A percentile compares a stretch with the other conserved stretches of the same genome.
Evolutionary conservation across 1,139 yeast species (phyloP).

Genomic region (Scheffersomyces parashehatae): DNA sequence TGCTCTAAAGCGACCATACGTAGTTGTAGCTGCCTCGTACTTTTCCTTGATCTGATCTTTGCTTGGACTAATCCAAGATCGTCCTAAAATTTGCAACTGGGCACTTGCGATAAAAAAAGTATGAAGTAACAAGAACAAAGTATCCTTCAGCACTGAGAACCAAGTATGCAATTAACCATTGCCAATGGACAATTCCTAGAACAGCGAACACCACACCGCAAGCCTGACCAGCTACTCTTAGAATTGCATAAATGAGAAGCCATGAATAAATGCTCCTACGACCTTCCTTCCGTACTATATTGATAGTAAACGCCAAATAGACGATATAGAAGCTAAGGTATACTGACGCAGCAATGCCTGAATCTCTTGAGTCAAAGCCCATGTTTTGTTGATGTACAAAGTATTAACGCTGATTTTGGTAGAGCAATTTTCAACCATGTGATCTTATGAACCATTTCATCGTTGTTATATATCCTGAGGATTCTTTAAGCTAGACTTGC

Average conservation of each 20-base stretch:
- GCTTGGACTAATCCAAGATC: slow-evolving; percentile 19
- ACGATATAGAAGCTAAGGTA: slow-evolving; percentile 28
- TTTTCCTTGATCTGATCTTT: slow-evolving; percentile 8
- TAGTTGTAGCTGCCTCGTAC: not conserved
- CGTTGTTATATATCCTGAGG: too few relatives aligned
- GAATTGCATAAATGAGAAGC: slow-evolving; percentile 27
- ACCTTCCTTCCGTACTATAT: slow-evolving; percentile 21
- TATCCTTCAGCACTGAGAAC: slow-evolving; percentile 43
- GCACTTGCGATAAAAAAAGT: slow-evolving; percentile 28
- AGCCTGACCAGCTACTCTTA: slow-evolving; percentile 36
- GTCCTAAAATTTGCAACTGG: slow-evolving; percentile 18
- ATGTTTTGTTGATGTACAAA: slow-evolving; percentile 1
- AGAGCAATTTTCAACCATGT: too few relatives aligned
- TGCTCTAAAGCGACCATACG: not conserved
- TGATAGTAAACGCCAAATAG: slow-evolving; percentile 17
- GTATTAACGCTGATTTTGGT: too few relatives aligned
- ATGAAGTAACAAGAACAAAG: slow-evolving; percentile 30
- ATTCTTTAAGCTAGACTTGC: too few relatives aligned
- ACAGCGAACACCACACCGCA: slow-evolving; percentile 36
- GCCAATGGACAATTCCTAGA: slow-evolving; percentile 25
- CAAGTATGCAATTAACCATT: slow-evolving; percentile 40
- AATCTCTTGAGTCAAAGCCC: slow-evolving; percentile 16
- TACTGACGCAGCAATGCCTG: slow-evolving; percentile 36
- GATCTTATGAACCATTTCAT: too few relatives aligned
- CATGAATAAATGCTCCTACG: slow-evolving; percentile 21